Evolutionary conservation across 2,329 filamentous ascomycete genomes (phyloP), one percentile per base, ranked within the genome.

Genomic region (Claviceps purpurea): DNA sequence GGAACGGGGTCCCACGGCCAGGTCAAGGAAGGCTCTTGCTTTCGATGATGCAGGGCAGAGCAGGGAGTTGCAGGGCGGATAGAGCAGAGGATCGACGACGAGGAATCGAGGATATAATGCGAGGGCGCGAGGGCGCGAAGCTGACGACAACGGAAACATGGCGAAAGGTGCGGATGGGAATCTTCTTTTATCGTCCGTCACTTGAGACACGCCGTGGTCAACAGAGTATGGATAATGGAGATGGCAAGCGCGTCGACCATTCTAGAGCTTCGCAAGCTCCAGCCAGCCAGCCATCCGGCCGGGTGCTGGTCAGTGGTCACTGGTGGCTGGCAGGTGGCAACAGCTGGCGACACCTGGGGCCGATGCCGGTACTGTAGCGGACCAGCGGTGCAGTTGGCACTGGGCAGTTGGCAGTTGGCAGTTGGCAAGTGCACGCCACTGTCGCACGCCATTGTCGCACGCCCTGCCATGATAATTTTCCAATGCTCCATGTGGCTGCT

Each of bases 171-270:
- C 49, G 54, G 52, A 50, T 38, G 52, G 30, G 43, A 52, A 20
- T 47, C 50, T 56, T 51, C 52, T 55, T 54, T 51, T 47, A 30
- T 26, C 34, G 41, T 54, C 45, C 26, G 34, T 52, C 55, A 55
- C 53, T 56, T 52, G 52, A 34, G 37, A 41, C 54, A 57, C 55
- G 54, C 55, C 55, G 54, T 52, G 49, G 55, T 57, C 43, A n/a
- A 50, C 40, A 50, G 50, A 56, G 54, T 30, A 53, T 49, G 49
- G 48, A 30, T n/a, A n/a, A 20, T 24, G 22, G 41, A 16, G 39
- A 40, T 43, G 47, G 42, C 42, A 22, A 44, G 34, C 18, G 34
- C 24, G 52, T 53, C 48, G 52, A 47, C 52, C 52, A 50, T 47
- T 53, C 48, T 50, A 53, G 51, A 53, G 48, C 43, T 38, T 50